Evolutionary conservation across 768 basidiomycete species (phyloP).

Genomic region (Collybiopsis luxurians): DNA sequence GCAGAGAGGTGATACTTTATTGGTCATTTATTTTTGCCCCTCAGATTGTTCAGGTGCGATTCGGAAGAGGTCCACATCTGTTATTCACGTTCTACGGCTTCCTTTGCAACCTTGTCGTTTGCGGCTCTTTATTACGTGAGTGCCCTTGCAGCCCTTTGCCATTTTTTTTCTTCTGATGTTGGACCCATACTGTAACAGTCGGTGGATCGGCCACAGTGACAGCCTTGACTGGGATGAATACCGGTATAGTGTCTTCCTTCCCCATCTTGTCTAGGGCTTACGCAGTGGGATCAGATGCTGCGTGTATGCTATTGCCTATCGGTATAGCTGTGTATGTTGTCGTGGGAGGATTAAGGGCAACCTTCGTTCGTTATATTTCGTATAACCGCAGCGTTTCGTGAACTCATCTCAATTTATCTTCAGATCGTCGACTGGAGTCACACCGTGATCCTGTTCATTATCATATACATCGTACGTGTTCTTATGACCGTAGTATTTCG

Average conservation of each 20-base stretch:
- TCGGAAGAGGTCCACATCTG: conserved; percentile 43
- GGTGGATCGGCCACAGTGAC: conserved; percentile 46
- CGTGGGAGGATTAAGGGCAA: conserved; percentile 16
- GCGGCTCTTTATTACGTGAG: conserved; percentile 47
- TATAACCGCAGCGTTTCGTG: too few relatives aligned
- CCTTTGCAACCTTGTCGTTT: conserved; percentile 48
- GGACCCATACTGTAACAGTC: conserved; percentile 19
- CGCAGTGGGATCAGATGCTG: conserved; percentile 27
- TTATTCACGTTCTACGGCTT: conserved; percentile 53
- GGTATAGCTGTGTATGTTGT: conserved; percentile 42
- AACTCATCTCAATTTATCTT: too few relatives aligned
- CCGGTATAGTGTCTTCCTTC: not conserved
- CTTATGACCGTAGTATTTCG: conserved; percentile 12
- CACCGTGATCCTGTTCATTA: conserved; percentile 41
- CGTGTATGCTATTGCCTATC: conserved; percentile 43
- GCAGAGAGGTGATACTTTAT: too few relatives aligned
- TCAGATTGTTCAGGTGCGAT: conserved; percentile 47
- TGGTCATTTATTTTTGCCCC: not conserved
- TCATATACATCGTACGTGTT: conserved; percentile 26
- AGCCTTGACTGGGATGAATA: conserved; percentile 43
- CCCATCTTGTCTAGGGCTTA: not conserved
- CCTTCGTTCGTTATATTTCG: not conserved
- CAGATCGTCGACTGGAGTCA: conserved; percentile 45
- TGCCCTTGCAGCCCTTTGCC: not conserved
- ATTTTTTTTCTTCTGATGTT: not conserved